Evolutionary conservation across 2,329 filamentous ascomycete species (phyloP).

Genomic region (Venturia effusa): DNA sequence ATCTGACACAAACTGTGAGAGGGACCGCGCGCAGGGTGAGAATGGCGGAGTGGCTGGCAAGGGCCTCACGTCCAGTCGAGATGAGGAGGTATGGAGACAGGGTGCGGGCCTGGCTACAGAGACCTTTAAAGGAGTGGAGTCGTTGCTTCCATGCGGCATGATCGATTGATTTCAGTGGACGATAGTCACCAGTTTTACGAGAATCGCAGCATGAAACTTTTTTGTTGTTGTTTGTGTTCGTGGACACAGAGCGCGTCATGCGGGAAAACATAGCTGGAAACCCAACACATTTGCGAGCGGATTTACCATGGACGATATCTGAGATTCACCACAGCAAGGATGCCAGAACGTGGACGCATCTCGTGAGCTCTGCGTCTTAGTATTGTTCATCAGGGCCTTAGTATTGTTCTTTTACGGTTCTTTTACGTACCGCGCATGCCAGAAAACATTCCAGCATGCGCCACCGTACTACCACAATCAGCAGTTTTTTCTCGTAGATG

Average conservation of each 20-base stretch:
- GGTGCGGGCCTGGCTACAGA: background rate
- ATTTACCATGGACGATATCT: background rate
- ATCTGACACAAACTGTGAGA: background rate
- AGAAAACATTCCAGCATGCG: background rate
- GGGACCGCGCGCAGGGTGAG: background rate
- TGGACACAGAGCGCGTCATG: background rate
- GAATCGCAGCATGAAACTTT: background rate
- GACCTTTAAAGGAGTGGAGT: background rate
- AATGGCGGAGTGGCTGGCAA: background rate
- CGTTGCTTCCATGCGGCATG: background rate
- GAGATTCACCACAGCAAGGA: background rate
- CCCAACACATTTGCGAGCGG: too few species aligned
- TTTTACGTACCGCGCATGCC: slow-evolving; percentile 4
- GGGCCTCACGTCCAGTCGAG: background rate
- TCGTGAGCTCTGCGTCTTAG: background rate
- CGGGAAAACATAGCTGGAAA: background rate
- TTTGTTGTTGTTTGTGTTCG: background rate
- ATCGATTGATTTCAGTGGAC: background rate
- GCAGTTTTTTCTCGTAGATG: too few species aligned
- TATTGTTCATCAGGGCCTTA: slow-evolving; percentile 3
- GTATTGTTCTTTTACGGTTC: slow-evolving; percentile 6
- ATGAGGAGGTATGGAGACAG: background rate
- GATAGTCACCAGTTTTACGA: background rate
- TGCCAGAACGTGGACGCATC: background rate
- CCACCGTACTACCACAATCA: background rate